A percentile compares a stretch with the other conserved stretches of the same genome.
phyloP scores from a whole-genome alignment of 768 basidiomycete genomes.

The Lentinula edodes region DNA sequence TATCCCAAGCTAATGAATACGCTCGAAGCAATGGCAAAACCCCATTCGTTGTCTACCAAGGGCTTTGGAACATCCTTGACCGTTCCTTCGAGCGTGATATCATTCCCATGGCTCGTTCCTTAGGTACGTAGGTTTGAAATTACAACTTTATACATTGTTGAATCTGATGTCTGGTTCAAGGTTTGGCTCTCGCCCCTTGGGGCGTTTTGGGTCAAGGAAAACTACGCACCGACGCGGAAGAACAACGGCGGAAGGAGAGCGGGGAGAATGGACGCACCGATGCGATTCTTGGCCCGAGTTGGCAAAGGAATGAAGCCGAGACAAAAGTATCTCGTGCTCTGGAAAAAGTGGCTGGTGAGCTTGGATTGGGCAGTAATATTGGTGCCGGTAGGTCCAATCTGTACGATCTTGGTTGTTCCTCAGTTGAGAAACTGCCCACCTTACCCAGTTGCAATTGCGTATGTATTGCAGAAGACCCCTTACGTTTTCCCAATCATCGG shows the following conservation, averaged over 20 bases:
- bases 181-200: slow-evolving; percentile 21
- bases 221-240: slow-evolving; percentile 9
- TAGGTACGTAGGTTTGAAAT: slow-evolving; percentile 17
- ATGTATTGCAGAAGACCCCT: slow-evolving; percentile 37
- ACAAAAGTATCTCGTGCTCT: slow-evolving; percentile 35
- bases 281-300: slow-evolving; percentile 27
- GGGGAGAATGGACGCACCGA: slow-evolving; percentile 25
- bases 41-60: slow-evolving; percentile 44
- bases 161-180: slow-evolving; percentile 18
- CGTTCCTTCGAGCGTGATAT: slow-evolving; percentile 43
- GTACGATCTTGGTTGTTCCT: neutral
- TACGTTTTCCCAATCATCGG: too few relatives aligned
- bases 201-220: too few relatives aligned
- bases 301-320: slow-evolving; percentile 45
- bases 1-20: slow-evolving; percentile 34
- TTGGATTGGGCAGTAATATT: slow-evolving; percentile 38
- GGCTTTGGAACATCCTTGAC: slow-evolving; percentile 26
- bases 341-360: slow-evolving; percentile 44
- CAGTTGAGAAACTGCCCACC: neutral
- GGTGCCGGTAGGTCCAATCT: slow-evolving; percentile 34
- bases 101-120: slow-evolving; percentile 23
- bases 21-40: slow-evolving; percentile 34
- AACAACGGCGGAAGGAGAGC: slow-evolving; percentile 13
- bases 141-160: too few relatives aligned
- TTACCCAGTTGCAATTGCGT: slow-evolving; percentile 32